Percentiles rank a stretch among this genome's conserved stretches.
Evolutionary conservation across 2,329 filamentous ascomycete genomes (phyloP).

Genomic region (Thielaviopsis euricoi): DNA sequence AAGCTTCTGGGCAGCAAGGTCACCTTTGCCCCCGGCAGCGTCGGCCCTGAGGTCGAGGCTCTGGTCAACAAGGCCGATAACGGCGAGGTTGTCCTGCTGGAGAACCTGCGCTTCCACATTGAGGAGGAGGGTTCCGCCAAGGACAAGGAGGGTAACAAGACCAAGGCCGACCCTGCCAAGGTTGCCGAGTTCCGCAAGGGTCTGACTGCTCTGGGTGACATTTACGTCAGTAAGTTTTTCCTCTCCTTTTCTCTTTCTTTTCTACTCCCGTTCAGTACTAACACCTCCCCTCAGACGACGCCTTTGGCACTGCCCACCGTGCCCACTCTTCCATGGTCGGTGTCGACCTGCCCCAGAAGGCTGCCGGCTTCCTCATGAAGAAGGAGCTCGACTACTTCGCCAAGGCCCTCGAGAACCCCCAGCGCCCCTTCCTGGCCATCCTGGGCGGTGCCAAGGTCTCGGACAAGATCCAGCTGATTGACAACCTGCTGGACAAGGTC

Average conservation of each 20-base stretch:
- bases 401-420: constrained; percentile 79
- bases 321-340: constrained; percentile 99
- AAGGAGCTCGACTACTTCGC: constrained; percentile 99
- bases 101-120: constrained; percentile 96
- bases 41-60: constrained; percentile 79
- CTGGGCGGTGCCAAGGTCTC: constrained; percentile 96
- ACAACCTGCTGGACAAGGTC: constrained; percentile 97
- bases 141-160: constrained; percentile 89
- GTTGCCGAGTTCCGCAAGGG: constrained; percentile 91
- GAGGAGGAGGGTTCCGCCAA: constrained; percentile 97
- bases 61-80: constrained; percentile 67
- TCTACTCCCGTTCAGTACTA: not conserved
- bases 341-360: constrained; percentile 87
- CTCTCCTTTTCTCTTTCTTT: not conserved
- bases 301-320: constrained; percentile 95
- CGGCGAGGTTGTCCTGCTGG: constrained; percentile 76
- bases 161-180: constrained; percentile 88
- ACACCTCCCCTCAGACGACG: constrained; percentile 39
- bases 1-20: constrained; percentile 75
- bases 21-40: constrained; percentile 77
- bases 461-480: constrained; percentile 98
- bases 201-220: constrained; percentile 81
- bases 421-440: constrained; percentile 95
- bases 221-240: constrained; percentile 71
- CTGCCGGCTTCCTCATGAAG: constrained; percentile 97